Base-by-base conservation (phyloP, 805 yeast genomes). In the Ogataea henricii region DNA sequence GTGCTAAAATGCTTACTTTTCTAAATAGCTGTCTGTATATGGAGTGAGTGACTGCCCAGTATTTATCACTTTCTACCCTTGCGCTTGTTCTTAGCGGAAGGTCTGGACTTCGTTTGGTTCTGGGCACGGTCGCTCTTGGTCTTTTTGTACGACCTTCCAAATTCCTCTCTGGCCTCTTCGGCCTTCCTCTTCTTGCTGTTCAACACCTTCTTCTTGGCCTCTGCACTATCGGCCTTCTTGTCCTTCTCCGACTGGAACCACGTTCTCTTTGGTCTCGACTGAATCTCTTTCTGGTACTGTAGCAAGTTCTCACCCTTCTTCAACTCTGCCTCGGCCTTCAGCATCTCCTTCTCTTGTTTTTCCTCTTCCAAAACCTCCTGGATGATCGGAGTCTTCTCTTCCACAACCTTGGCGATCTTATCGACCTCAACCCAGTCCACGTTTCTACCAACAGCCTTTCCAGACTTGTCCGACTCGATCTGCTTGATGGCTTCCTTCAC, bases 341-440 rank as follows among this genome's bases (percentile, higher is more conserved):
- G 66, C 43, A 92, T 73, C 64, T 89, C 95, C 69, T 92, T 92
- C 58, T 88, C 96, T 55, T 81, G 79, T 67, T 89, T 85, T 66
- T 94, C 99, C 66, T 92, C 97, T 4, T 76, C 84, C 47, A 90
- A 67, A 46, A 94, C 86, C 57, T 90, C 97, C 34, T 82, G 82
- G 36, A 94, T 75, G 2, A 77, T 72, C 1, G 73, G 81, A 17
- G 72, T 65, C 68, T 87, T 87, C 2, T 74, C 69, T 36, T 78
- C 86, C 13, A 94, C 76, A 26, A 81, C 66, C 40, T 75, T 72
- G 59, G 83, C 79, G 36, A 89, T 72, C 46, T 75, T 77, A 59
- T 88, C 96, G 41, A 92, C 84, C 55, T 85, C 86, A 18, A 69
- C 69, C 98, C 98, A 94, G 60, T 90, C 88, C n/a, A 92, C 89